A percentile compares a stretch with the other conserved stretches of the same genome.
Evolutionary conservation across 352 stramenopile genomes (phyloP).

Genomic region (Phytopythium litorale): DNA sequence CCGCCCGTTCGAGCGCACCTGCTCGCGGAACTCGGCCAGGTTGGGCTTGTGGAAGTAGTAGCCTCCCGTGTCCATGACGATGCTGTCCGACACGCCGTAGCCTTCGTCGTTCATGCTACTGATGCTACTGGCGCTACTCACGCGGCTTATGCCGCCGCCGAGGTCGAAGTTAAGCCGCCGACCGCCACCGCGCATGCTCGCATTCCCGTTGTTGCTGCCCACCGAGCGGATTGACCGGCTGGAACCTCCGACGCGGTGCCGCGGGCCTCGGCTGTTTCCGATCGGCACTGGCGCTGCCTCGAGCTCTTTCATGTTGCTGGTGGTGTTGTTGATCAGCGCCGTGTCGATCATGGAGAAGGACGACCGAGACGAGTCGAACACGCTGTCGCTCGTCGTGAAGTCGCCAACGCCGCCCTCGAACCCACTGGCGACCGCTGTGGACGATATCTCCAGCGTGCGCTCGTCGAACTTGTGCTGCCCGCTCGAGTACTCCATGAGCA

Average conservation of each 20-base stretch:
- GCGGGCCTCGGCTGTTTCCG: conserved; percentile 18
- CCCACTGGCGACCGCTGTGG: neutral
- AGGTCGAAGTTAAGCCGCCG: conserved; percentile 31
- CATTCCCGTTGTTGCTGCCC: conserved; percentile 11
- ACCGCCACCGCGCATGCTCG: conserved; percentile 21
- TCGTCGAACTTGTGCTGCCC: conserved; percentile 35
- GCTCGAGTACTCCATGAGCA: conserved; percentile 33
- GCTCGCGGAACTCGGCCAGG: conserved; percentile 7
- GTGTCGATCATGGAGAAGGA: conserved; percentile 23
- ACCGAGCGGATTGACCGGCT: conserved; percentile 26
- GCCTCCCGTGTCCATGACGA: conserved; percentile 56
- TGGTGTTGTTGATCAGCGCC: conserved; percentile 10
- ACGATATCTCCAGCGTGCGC: conserved; percentile 20
- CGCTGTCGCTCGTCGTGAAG: conserved; percentile 20
- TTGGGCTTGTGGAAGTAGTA: conserved; percentile 66
- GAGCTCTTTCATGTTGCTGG: neutral
- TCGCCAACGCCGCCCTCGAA: conserved; percentile 3
- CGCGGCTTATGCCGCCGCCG: conserved; percentile 28
- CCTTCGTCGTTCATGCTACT: conserved; percentile 51
- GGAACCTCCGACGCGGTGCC: conserved; percentile 13
- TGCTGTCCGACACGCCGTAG: conserved; percentile 49
- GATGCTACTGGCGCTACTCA: conserved; percentile 38
- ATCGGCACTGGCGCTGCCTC: conserved; percentile 1
- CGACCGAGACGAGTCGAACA: conserved; percentile 29
- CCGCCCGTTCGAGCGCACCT: conserved; percentile 12